A percentile compares a stretch with the other conserved stretches of the same genome.
phyloP scores from a whole-genome alignment of 306 rosid genomes.

The Hippophae gyantsensis region DNA sequence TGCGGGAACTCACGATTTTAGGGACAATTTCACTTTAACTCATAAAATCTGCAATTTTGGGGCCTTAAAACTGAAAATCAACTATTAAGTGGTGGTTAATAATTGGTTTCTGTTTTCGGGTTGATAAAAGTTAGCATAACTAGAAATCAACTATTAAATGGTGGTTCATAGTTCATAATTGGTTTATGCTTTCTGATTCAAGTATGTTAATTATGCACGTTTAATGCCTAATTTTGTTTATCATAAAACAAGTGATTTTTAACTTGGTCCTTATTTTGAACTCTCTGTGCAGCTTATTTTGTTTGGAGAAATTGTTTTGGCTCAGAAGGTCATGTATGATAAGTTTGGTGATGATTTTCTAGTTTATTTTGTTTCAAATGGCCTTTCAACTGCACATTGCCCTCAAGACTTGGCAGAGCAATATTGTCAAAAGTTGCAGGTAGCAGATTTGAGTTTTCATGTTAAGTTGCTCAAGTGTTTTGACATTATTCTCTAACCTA shows the following conservation, averaged over 20 bases:
- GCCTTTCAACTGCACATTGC: slow-evolving; percentile 67
- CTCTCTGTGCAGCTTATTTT: slow-evolving; percentile 49
- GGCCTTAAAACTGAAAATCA: too few relatives aligned
- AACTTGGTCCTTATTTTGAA: background rate
- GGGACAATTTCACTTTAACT: too few relatives aligned
- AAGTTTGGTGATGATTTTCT: slow-evolving; percentile 80
- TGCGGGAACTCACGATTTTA: too few relatives aligned
- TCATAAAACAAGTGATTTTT: slow-evolving; percentile 8
- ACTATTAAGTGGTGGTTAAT: too few relatives aligned
- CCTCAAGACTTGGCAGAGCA: slow-evolving; percentile 73
- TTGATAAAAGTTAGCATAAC: too few relatives aligned
- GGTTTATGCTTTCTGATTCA: too few relatives aligned
- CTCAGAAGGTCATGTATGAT: slow-evolving; percentile 95
- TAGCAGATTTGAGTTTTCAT: slow-evolving; percentile 11
- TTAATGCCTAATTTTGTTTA: too few relatives aligned
- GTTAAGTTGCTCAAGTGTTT: slow-evolving; percentile 1
- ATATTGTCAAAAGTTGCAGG: slow-evolving; percentile 85
- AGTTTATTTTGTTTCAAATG: slow-evolving; percentile 37
- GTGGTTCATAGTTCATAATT: too few relatives aligned
- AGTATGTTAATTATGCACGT: too few relatives aligned
- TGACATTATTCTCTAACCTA: background rate
- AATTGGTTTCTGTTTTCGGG: too few relatives aligned
- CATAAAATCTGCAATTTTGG: too few relatives aligned
- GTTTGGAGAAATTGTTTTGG: slow-evolving; percentile 94
- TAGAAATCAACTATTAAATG: too few relatives aligned